A percentile compares a stretch with the other conserved stretches of the same genome.
Evolutionary conservation across 2,329 filamentous ascomycete genomes (phyloP).

Genomic region (Claviceps pazoutovae): DNA sequence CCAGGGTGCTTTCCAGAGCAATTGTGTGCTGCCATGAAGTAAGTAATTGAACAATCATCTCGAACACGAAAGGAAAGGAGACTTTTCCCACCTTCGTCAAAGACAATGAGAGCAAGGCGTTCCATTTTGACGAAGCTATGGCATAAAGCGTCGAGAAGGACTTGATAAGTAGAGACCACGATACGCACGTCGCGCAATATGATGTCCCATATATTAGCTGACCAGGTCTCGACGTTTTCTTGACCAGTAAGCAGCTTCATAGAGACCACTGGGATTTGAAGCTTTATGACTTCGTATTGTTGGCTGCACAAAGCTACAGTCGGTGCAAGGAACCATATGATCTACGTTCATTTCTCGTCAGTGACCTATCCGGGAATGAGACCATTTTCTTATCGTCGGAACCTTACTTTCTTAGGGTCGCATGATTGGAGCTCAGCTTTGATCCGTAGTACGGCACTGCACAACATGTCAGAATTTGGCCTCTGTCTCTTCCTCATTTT

Average conservation of each 20-base stretch:
- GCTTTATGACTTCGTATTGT: slow-evolving; percentile 45
- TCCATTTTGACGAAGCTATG: slow-evolving; percentile 60
- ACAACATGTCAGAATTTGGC: neutral
- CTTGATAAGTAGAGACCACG: slow-evolving; percentile 65
- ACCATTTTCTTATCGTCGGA: neutral
- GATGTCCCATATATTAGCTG: slow-evolving; percentile 50
- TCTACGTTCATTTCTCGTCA: slow-evolving; percentile 13
- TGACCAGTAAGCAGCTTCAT: slow-evolving; percentile 51
- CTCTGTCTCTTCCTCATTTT: neutral
- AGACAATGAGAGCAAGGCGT: slow-evolving; percentile 54
- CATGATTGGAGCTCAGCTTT: slow-evolving; percentile 45
- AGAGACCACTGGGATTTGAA: slow-evolving; percentile 45
- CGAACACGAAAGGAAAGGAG: neutral
- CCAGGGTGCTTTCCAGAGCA: slow-evolving; percentile 51
- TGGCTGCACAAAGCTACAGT: slow-evolving; percentile 55
- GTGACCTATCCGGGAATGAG: neutral
- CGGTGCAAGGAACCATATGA: slow-evolving; percentile 62
- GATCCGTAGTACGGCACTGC: slow-evolving; percentile 54
- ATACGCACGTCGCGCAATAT: slow-evolving; percentile 51
- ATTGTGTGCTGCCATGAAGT: slow-evolving; percentile 48
- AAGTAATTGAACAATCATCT: neutral
- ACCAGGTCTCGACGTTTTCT: slow-evolving; percentile 63
- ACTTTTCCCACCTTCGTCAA: slow-evolving; percentile 58
- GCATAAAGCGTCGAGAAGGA: slow-evolving; percentile 58
- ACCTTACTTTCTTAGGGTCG: slow-evolving; percentile 35